phyloP scores from a whole-genome alignment of 2,329 filamentous ascomycete species.

The Aureobasidium sp. region DNA sequence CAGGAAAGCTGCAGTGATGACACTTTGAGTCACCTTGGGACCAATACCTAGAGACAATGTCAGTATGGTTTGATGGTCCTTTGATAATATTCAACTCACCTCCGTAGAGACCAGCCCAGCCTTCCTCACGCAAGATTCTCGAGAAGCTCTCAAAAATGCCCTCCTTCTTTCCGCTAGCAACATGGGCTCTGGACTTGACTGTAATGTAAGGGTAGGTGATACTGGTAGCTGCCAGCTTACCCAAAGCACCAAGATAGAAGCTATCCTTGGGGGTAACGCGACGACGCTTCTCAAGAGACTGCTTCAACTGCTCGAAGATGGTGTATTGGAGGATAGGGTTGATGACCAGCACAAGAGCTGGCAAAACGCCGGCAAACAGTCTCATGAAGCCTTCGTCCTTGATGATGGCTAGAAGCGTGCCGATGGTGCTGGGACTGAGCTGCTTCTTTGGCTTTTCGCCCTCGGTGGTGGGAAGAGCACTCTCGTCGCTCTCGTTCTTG shows the following conservation, averaged over 20 bases:
- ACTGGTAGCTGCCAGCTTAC: slow-evolving; percentile 87
- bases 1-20: slow-evolving; percentile 88
- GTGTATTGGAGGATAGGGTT: slow-evolving; percentile 99
- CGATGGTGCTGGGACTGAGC: slow-evolving; percentile 64
- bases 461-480: slow-evolving; percentile 25
- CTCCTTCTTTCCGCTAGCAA: slow-evolving; percentile 68
- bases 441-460: slow-evolving; percentile 28
- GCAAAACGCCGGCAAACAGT: slow-evolving; percentile 86
- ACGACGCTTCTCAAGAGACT: slow-evolving; percentile 65
- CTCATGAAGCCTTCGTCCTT: slow-evolving; percentile 75
- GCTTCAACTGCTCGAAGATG: slow-evolving; percentile 97
- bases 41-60: slow-evolving; percentile 60
- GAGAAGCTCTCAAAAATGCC: slow-evolving; percentile 70
- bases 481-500: slow-evolving; percentile 48
- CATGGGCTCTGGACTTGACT: slow-evolving; percentile 95
- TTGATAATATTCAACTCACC: slow-evolving; percentile 44
- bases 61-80: background rate
- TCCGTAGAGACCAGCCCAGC: slow-evolving; percentile 87
- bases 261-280: slow-evolving; percentile 77
- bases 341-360: slow-evolving; percentile 87
- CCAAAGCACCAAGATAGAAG: slow-evolving; percentile 84
- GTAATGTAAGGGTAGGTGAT: slow-evolving; percentile 99
- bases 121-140: slow-evolving; percentile 77
- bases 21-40: slow-evolving; percentile 94
- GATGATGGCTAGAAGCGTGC: slow-evolving; percentile 71